Evolutionary conservation across 2,329 filamentous ascomycete species (phyloP).

Genomic region (Blastomyces gilchristii): DNA sequence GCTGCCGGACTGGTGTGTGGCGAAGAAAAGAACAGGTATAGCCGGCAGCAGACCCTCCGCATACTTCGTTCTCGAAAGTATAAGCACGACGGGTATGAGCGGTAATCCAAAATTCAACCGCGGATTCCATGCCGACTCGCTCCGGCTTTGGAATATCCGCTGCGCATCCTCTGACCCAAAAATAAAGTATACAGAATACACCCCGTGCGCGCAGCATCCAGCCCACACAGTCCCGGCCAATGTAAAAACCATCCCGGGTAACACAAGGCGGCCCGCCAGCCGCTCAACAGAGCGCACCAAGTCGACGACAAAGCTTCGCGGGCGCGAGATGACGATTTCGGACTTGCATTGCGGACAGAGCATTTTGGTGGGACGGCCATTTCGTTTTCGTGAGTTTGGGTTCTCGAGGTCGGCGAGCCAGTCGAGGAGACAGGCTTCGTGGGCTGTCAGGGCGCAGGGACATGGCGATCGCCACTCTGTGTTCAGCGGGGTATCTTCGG

Average conservation of each 20-base stretch:
- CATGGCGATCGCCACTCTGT: conserved; percentile 78
- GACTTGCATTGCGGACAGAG: conserved; percentile 84
- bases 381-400: conserved; percentile 41
- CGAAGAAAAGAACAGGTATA: conserved; percentile 49
- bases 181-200: conserved; percentile 53
- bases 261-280: conserved; percentile 47
- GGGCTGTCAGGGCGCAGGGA: conserved; percentile 78
- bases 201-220: conserved; percentile 48
- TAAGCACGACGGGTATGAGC: conserved; percentile 56
- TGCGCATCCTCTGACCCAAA: conserved; percentile 54
- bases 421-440: conserved; percentile 78
- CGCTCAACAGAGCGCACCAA: conserved; percentile 51
- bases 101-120: conserved; percentile 52
- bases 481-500: conserved; percentile 49
- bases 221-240: conserved; percentile 40
- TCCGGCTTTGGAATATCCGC: conserved; percentile 40
- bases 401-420: conserved; percentile 88
- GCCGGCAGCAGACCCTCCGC: conserved; percentile 55
- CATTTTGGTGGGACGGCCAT: conserved; percentile 50
- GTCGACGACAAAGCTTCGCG: conserved; percentile 61
- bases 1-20: conserved; percentile 34
- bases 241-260: conserved; percentile 53
- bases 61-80: conserved; percentile 56
- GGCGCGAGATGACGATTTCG: conserved; percentile 64
- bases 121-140: conserved; percentile 34